A percentile compares a stretch with the other conserved stretches of the same genome.
Evolutionary conservation across 2,329 filamentous ascomycete genomes (phyloP).

Genomic region (Monosporascus sp.): DNA sequence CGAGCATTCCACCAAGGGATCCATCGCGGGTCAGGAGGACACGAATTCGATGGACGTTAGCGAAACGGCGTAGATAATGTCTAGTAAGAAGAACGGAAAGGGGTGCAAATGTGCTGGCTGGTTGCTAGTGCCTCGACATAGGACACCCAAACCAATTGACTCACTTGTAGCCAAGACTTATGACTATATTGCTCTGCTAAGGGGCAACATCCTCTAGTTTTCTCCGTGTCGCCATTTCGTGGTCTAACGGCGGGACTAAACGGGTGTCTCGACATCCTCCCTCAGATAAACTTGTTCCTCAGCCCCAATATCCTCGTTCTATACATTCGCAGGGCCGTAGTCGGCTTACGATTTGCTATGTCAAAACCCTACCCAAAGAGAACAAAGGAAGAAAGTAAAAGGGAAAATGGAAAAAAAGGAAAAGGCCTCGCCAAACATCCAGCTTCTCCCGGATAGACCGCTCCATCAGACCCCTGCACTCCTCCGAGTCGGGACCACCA

Average conservation of each 20-base stretch:
- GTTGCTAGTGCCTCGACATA: neutral
- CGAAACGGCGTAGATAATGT: neutral
- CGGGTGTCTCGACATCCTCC: slow-evolving; percentile 8
- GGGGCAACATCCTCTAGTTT: too few relatives aligned
- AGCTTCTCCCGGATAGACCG: slow-evolving; percentile 69
- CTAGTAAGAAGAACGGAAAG: neutral
- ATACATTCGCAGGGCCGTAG: neutral
- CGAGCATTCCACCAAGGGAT: slow-evolving; percentile 1
- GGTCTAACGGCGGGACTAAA: neutral
- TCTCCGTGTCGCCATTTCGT: too few relatives aligned
- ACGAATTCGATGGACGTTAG: neutral
- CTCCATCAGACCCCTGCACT: slow-evolving; percentile 65
- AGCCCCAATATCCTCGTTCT: slow-evolving; percentile 28
- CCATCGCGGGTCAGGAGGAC: neutral
- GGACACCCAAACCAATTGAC: too few relatives aligned
- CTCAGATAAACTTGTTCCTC: slow-evolving; percentile 25
- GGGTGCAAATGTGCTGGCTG: neutral
- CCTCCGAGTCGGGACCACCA: slow-evolving; percentile 61
- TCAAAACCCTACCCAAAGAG: neutral
- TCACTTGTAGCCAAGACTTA: too few relatives aligned
- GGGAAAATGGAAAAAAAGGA: neutral
- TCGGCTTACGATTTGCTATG: neutral
- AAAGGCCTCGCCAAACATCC: slow-evolving; percentile 61
- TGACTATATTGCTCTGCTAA: too few relatives aligned
- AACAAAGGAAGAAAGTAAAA: neutral